Evolutionary conservation across 441 rosid species (phyloP), one percentile per base, ranked within the genome.

Genomic region (Kokia cookei): DNA sequence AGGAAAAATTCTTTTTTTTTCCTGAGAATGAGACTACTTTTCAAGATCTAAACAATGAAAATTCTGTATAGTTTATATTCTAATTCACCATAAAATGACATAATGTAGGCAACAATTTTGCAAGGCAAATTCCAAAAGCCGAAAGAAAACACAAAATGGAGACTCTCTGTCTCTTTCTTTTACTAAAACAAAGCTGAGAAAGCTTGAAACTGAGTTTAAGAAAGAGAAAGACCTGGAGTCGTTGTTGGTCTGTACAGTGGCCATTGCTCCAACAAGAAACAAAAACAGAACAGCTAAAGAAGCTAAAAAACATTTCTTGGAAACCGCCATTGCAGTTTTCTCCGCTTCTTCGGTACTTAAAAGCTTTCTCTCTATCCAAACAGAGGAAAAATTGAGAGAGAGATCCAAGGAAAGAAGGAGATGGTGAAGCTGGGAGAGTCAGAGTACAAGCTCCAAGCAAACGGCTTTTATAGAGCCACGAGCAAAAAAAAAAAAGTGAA

Each of bases 381-480:
- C 73, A 75, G 27, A 26, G 73, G 54, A 55, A 64, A 58, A 48
- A 69, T 3, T 0, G 65, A 22, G 61, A 65, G 67, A 73, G 42
- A 51, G 43, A 19, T 3, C 50, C 57, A 66, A 48, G 26, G 45
- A 63, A 53, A 59, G 75, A 37, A 74, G 19, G 61, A 37, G 73
- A 59, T 65, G 77, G 40, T 14, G 77, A 35, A 55, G 71, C 45
- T 2, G 51, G 57, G 55, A 43, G 72, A 72, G 82, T 75, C 83
- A 71, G 83, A 72, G 81, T 59, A 63, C 65, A 26, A 69, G 69
- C 72, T 62, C 50, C 77, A 48, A 69, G 71, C 64, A 57, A 77
- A 50, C 51, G 79, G 69, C 79, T 83, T 82, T 84, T 87, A 89
- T 86, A 89, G 88, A 81, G 76, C 76, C 73, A 9, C 47, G 69